These are phyloP conservation scores for Phytophthora sansomeana DNA, from an alignment of 352 stramenopile genomes.

Conservation along the genomic window DNA sequence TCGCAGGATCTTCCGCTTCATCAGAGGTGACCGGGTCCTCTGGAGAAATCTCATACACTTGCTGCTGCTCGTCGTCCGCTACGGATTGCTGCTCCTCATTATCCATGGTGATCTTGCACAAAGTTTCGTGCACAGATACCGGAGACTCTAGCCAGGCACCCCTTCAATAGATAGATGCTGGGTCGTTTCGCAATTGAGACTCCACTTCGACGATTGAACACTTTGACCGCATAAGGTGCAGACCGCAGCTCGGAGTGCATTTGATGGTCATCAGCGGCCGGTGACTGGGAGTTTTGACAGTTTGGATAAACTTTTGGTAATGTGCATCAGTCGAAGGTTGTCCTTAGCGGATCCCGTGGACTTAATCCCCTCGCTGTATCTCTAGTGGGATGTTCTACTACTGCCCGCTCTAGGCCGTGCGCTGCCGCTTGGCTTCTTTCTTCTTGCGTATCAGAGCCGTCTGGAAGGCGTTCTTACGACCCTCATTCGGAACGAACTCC, in stretches of 20 bases:
- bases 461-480: slow-evolving; percentile 76
- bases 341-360: too few species aligned
- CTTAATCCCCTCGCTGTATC: slow-evolving; percentile 1
- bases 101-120: slow-evolving; percentile 23
- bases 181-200: slow-evolving; percentile 19
- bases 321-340: slow-evolving; percentile 27
- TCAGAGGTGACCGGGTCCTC: slow-evolving; percentile 12
- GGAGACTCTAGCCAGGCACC: slow-evolving; percentile 14
- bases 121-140: slow-evolving; percentile 1
- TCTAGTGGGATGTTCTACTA: slow-evolving; percentile 23
- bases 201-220: too few species aligned
- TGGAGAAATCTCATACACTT: slow-evolving; percentile 3
- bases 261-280: too few species aligned
- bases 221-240: too few species aligned
- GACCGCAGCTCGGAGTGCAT: too few species aligned
- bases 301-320: too few species aligned
- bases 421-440: slow-evolving; percentile 46
- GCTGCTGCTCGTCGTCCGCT: slow-evolving; percentile 13
- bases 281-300: too few species aligned
- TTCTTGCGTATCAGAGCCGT: slow-evolving; percentile 68
- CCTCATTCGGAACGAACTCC: slow-evolving; percentile 84
- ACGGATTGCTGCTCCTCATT: slow-evolving; percentile 17
- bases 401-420: slow-evolving; percentile 20
- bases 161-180: slow-evolving; percentile 20
- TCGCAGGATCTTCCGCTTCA: slow-evolving; percentile 26